Base-by-base conservation (phyloP, 768 basidiomycete species). In the Suillus plorans region DNA sequence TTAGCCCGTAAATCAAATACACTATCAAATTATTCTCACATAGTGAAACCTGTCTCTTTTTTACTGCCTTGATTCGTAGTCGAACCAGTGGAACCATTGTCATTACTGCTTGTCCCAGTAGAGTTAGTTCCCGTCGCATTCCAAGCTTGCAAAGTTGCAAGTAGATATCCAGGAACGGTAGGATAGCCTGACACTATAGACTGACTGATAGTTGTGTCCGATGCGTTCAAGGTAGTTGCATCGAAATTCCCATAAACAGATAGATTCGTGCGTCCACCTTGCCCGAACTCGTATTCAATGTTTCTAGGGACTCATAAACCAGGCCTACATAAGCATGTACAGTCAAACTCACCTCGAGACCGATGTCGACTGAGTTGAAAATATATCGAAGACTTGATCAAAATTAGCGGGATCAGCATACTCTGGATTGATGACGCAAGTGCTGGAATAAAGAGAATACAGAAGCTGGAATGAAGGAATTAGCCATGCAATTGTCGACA, bases 321-420 rank as follows among this genome's bases (percentile, higher is more conserved):
- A 64, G 28, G 28, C 31, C n/a, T 20, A n/a, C 53, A 34, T 7
- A 39, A 25, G 25, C 9, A 60, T 62, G 36, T 8, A 1, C 7
- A 31, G 78, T 55, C 81, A 79, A 60, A 84, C 84, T 56, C 79
- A 84, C 76, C 80, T 78, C 16, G 92, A 86, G 55, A 85, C 83
- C 31, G 82, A 80, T 37, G 81, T 73, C n/a, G 84, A 82, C 63
- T 87, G 87, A 0, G 92, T 91, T 2, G 91, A 85, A 74, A 89
- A 93, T 60, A 95, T 84, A 71, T 94, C 89, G 75, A 94, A 83
- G 50, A 86, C 83, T 70, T 89, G 83, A 68, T 92, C 88, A 70
- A 90, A 94, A 28, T 81, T 80, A 9, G 77, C 74, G 10, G 86
- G 84, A 72, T 85, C 79, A 18, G 85, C 80, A 73, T 95, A 95